phyloP scores from a whole-genome alignment of 179 eudicot species.

The Pouteria campechiana region DNA sequence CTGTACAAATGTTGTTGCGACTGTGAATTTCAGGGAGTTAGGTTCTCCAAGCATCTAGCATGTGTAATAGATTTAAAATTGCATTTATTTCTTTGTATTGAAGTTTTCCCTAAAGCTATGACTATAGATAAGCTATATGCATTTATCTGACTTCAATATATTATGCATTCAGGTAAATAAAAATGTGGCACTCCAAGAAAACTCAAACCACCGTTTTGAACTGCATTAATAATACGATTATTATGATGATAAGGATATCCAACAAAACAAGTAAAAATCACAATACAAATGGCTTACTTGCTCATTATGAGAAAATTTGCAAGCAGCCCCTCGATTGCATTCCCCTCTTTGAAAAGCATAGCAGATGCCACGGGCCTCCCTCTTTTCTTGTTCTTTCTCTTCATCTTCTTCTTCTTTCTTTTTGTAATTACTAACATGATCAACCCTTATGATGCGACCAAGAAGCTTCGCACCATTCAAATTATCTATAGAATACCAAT shows the following conservation, averaged over 20 bases:
- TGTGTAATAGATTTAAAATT: no score
- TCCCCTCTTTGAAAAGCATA: conserved; percentile 90
- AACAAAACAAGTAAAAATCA: no score
- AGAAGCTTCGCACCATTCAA: conserved; percentile 77
- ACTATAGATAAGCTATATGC: neutral
- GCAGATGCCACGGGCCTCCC: conserved; percentile 91
- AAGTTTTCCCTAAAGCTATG: no score
- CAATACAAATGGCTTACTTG: conserved; percentile 26
- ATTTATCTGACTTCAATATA: neutral
- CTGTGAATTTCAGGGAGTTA: no score
- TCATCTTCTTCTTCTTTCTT: conserved; percentile 97
- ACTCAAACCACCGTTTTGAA: no score
- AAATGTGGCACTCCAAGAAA: no score
- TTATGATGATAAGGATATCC: no score
- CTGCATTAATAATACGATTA: no score
- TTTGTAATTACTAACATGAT: conserved; percentile 72
- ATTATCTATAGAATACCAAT: conserved; percentile 39
- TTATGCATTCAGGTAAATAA: no score
- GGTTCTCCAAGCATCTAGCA: no score
- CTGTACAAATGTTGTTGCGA: no score
- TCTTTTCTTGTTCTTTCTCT: conserved; percentile 57
- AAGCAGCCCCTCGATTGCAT: conserved; percentile 71
- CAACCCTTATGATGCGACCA: conserved; percentile 80
- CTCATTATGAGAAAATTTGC: conserved; percentile 87
- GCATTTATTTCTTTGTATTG: no score